Percentiles rank a stretch among this genome's conserved stretches.
Evolutionary conservation across 2,329 filamentous ascomycete genomes (phyloP).

Genomic region (Aspergillus sp.): DNA sequence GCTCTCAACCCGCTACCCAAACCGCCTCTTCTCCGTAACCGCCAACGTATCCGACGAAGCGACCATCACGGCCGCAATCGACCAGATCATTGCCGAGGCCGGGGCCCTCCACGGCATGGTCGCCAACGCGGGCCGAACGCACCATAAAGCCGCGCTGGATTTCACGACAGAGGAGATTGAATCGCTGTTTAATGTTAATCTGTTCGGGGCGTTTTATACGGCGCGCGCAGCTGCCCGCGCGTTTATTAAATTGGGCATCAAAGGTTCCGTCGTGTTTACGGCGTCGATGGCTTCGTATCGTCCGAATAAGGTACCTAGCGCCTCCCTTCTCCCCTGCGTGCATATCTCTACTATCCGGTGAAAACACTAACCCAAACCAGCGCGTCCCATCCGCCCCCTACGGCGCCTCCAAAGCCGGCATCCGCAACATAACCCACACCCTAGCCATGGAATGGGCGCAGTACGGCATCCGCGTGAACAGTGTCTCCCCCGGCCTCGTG

Average conservation of each 20-base stretch:
- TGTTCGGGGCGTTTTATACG: slow-evolving; percentile 48
- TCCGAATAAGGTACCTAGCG: slow-evolving; percentile 38
- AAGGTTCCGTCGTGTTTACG: slow-evolving; percentile 49
- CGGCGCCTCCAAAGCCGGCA: slow-evolving; percentile 46
- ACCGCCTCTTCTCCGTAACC: slow-evolving; percentile 41
- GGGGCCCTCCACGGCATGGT: slow-evolving; percentile 53
- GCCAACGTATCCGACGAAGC: slow-evolving; percentile 51
- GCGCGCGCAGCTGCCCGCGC: slow-evolving; percentile 44
- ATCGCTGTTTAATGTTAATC: slow-evolving; percentile 45
- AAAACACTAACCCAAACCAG: slow-evolving; percentile 1
- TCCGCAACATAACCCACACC: slow-evolving; percentile 46
- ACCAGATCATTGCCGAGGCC: slow-evolving; percentile 44
- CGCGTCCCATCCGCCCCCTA: slow-evolving; percentile 41
- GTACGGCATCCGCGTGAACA: slow-evolving; percentile 69
- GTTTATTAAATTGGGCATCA: slow-evolving; percentile 47
- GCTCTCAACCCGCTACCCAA: slow-evolving; percentile 36
- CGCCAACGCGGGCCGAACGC: slow-evolving; percentile 52
- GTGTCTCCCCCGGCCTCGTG: slow-evolving; percentile 41
- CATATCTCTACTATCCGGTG: too few species aligned
- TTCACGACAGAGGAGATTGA: slow-evolving; percentile 51
- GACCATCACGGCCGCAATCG: slow-evolving; percentile 46
- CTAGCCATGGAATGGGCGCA: slow-evolving; percentile 70
- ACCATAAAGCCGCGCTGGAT: slow-evolving; percentile 53
- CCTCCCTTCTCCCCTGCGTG: too few species aligned
- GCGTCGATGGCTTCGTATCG: slow-evolving; percentile 45